phyloP scores from a whole-genome alignment of 192 early-diverging fungal species.

The Mycoemilia scoparia region DNA sequence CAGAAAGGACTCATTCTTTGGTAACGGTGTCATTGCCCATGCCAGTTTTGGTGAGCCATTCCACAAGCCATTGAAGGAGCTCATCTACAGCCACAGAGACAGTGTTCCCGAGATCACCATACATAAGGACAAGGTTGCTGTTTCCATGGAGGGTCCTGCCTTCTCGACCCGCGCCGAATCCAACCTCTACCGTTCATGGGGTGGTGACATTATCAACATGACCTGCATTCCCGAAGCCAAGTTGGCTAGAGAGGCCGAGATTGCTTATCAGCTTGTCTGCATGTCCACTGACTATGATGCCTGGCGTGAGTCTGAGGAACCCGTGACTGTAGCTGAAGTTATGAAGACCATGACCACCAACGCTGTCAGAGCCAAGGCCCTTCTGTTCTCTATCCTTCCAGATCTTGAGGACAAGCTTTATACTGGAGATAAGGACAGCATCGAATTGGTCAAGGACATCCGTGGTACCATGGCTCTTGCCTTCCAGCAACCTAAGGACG shows the following conservation, averaged over 20 bases:
- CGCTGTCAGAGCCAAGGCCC: conserved; percentile 56
- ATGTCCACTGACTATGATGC: conserved; percentile 99
- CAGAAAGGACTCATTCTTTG: conserved; percentile 82
- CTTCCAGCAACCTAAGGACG: conserved; percentile 60
- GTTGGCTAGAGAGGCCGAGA: conserved; percentile 92
- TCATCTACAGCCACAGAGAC: conserved; percentile 44
- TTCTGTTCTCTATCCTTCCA: conserved; percentile 64
- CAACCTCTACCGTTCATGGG: conserved; percentile 86
- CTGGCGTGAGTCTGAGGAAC: conserved; percentile 60
- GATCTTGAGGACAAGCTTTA: conserved; percentile 43
- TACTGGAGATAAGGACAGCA: conserved; percentile 27
- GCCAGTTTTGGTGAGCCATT: conserved; percentile 91
- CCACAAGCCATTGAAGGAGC: conserved; percentile 45
- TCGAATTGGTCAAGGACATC: conserved; percentile 36
- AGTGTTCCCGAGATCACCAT: conserved; percentile 30
- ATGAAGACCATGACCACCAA: conserved; percentile 81
- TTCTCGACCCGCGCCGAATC: conserved; percentile 98
- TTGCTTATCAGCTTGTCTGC: conserved; percentile 96
- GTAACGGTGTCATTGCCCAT: conserved; percentile 77
- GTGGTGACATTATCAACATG: conserved; percentile 96
- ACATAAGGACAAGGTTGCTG: conserved; percentile 65
- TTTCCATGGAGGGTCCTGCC: conserved; percentile 97
- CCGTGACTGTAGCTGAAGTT: conserved; percentile 70
- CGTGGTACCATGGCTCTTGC: conserved; percentile 70
- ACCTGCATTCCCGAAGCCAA: conserved; percentile 90